These are phyloP conservation scores for Apiotrichum akiyoshidainum DNA, from an alignment of 1,284 basidiomycete genomes.

Conservation along the genomic window DNA sequence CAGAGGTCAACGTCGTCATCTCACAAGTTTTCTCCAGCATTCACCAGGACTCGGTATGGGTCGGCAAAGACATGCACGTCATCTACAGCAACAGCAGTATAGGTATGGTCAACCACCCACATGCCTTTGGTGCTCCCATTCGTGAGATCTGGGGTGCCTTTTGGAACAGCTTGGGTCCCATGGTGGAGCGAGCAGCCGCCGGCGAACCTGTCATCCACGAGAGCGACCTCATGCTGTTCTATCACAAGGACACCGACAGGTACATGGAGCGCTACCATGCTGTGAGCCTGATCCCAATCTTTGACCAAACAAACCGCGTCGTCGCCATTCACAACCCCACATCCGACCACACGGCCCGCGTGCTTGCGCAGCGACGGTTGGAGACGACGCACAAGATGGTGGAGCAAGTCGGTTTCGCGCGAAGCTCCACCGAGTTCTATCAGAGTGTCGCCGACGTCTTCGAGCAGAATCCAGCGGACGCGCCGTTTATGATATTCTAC, in stretches of 20 bases:
- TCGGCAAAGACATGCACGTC: slow-evolving; percentile 33
- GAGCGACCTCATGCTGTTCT: too few relatives aligned
- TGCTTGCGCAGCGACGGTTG: slow-evolving; percentile 35
- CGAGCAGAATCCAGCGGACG: slow-evolving; percentile 35
- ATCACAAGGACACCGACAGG: slow-evolving; percentile 19
- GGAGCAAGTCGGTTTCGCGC: slow-evolving; percentile 29
- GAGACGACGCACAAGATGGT: slow-evolving; percentile 33
- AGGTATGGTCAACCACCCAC: slow-evolving; percentile 30
- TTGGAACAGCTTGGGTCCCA: slow-evolving; percentile 28
- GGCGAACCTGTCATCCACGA: slow-evolving; percentile 15
- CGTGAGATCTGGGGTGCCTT: slow-evolving; percentile 30
- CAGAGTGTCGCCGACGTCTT: slow-evolving; percentile 26
- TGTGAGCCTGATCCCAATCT: slow-evolving; percentile 40
- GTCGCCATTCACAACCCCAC: slow-evolving; percentile 39
- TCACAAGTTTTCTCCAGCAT: not conserved
- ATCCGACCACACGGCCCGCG: slow-evolving; percentile 30
- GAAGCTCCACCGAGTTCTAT: slow-evolving; percentile 30
- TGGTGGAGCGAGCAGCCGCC: slow-evolving; percentile 17
- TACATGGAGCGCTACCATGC: slow-evolving; percentile 37
- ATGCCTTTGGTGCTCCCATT: slow-evolving; percentile 28
- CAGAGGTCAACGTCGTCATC: not conserved
- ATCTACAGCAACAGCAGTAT: slow-evolving; percentile 32
- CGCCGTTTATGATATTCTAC: slow-evolving; percentile 41
- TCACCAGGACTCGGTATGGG: slow-evolving; percentile 29
- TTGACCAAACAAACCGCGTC: slow-evolving; percentile 17